phyloP scores from a whole-genome alignment of 306 rosid species.

The Lathyrus sativus region DNA sequence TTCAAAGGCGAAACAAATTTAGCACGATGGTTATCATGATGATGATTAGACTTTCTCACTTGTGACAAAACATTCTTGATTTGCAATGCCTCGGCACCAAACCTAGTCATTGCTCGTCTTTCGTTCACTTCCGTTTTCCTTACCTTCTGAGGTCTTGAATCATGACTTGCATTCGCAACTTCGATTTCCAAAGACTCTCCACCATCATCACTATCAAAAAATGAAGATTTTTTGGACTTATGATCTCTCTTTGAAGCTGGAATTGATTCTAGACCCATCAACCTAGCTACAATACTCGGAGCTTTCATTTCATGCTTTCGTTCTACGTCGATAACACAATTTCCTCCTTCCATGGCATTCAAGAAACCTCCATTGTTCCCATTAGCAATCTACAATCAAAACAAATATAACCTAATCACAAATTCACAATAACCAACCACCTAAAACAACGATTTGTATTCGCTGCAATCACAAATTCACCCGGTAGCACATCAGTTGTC shows the following conservation, averaged over 20 bases:
- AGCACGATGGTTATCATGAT: constrained; percentile 28
- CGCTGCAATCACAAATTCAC: neutral
- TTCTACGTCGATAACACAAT: constrained; percentile 41
- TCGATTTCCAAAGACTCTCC: constrained; percentile 34
- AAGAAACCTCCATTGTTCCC: constrained; percentile 71
- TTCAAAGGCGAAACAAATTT: constrained; percentile 58
- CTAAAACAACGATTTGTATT: neutral
- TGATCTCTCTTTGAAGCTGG: constrained; percentile 52
- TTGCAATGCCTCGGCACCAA: constrained; percentile 67
- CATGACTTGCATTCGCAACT: constrained; percentile 40
- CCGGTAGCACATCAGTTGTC: neutral
- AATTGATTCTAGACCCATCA: constrained; percentile 82
- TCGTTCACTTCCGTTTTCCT: constrained; percentile 56
- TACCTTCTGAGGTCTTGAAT: constrained; percentile 74
- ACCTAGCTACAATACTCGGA: constrained; percentile 72
- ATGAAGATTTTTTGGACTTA: constrained; percentile 46
- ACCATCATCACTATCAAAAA: constrained; percentile 38
- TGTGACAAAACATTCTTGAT: constrained; percentile 65
- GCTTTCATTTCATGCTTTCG: constrained; percentile 52
- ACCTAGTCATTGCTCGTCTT: constrained; percentile 49
- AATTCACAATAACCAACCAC: neutral
- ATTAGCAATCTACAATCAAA: constrained; percentile 59
- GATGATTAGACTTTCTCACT: constrained; percentile 49
- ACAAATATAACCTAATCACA: neutral
- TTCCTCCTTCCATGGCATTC: constrained; percentile 44